Evolutionary conservation across 345 rosid genomes (phyloP), one percentile per base, ranked within the genome.

Genomic region (Eucalyptus brandiana): DNA sequence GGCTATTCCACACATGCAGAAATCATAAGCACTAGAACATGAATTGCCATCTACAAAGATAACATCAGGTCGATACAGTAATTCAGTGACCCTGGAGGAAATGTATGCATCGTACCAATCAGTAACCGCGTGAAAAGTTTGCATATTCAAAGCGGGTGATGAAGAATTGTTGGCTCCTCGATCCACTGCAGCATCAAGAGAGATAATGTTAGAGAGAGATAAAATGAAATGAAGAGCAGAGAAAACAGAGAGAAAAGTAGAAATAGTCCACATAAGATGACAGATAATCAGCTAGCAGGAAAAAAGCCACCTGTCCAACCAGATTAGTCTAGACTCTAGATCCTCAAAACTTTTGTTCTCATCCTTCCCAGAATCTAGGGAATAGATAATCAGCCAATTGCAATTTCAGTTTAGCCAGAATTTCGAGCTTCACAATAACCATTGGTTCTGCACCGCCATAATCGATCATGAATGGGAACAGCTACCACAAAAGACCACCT

Each of bases 31-130:
- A 72, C 81, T 10, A 11, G 80, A 69, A 18, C 45, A 3, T 72
- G 44, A 72, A 72, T 72, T 72, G 2, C 98, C 97, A 58, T 95
- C 99, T 23, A 97, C 89, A 87, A 97, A 97, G 91, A 97, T 92
- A 91, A 97, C 89, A 88, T 91, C 94, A 15, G 99, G 98, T 7
- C 98, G 96, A 88, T 94, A 93, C 56, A 94, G 97, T 93, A 97
- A 91, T 86, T 93, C 97, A 8, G 97, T 95, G 65, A 97, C 97
- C 93, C 96, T 92, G 7, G 98, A 96, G 67, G 98, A 95, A 72
- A 96, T 94, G 87, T 96, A 97, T 1, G 98, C 96, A 48, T 95
- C 94, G 92, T 95, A 97, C 99, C 99, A 97, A 94, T 97, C 99
- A 2, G 98, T 97, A 37, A 95, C 88, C 3, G 97, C 95, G 91